Base-by-base conservation (phyloP, 2,329 filamentous ascomycete genomes). In the Botryotinia calthae region DNA sequence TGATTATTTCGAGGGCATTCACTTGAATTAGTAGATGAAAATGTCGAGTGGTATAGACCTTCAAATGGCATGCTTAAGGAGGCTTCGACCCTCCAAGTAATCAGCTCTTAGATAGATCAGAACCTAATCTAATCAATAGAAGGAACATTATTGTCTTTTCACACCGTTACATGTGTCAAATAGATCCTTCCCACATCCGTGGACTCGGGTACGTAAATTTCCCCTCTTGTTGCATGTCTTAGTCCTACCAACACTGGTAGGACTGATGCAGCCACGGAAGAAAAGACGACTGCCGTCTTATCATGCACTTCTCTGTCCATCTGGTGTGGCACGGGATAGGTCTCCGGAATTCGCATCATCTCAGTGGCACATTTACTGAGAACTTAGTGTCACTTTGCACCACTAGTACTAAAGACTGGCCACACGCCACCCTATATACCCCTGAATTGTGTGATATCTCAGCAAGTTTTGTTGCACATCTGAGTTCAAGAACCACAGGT, bases 211-310 rank as follows among this genome's bases (percentile, higher is more conserved):
- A 14, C 42, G 14, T 2, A 31, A 56, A 2, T 25, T 20, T 16
- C 4, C 48, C 31, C 37, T 66, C 40, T 67, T 67, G 65, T 67
- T 67, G 65, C 65, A 67, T 20, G 9, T 56, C 64, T 67, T 7
- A 42, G 48, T 67, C 64, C 46, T 56, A 67, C 34, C 44, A 42
- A 3, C 64, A 22, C 0, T 16, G 10, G 64, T 67, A 56, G 64
- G 14, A 67, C 64, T 18, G 9, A 56, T 42, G 48, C 48, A 67
- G 64, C 48, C 48, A 42, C 34, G 6, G 0, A 5, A 28, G 25
- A 8, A 34, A 16, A 42, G 40, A 18, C 42, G n/a, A 56, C 8
- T 22, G 25, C 20, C 40, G 40, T 56, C 48, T 54, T 56, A 31
- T 67, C 48, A 56, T 54, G 64, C 48, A 56, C n/a, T 10, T 67